These are phyloP conservation scores for Ophiostoma triangulosporum DNA, from an alignment of 2,329 filamentous ascomycete genomes.

Conservation along the genomic window DNA sequence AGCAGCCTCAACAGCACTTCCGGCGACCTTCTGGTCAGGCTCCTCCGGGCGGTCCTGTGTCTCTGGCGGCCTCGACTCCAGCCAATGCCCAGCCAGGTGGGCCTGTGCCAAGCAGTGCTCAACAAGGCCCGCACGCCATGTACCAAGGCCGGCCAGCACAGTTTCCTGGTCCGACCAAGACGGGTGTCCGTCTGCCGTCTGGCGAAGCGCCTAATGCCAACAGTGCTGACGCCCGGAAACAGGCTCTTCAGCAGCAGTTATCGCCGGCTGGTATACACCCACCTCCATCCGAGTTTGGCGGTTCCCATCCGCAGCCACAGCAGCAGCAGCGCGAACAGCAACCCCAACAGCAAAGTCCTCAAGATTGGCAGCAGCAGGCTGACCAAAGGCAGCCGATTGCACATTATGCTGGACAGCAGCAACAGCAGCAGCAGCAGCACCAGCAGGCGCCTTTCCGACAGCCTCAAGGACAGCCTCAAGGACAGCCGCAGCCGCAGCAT, in stretches of 20 bases:
- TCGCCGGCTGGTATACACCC: neutral
- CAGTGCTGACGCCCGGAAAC: neutral
- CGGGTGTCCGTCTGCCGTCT: neutral
- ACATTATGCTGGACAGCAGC: neutral
- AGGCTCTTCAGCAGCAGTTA: conserved; percentile 10
- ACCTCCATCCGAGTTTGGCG: neutral
- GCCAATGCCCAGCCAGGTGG: neutral
- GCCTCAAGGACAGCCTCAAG: neutral
- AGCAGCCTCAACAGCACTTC: neutral
- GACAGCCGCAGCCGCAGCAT: neutral
- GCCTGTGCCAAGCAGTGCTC: neutral
- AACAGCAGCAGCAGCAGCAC: neutral
- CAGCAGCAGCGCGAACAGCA: neutral
- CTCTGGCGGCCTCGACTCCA: neutral
- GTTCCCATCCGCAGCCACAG: neutral
- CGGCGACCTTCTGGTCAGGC: neutral
- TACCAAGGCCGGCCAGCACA: conserved; percentile 8
- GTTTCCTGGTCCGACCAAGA: neutral
- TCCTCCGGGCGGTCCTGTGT: neutral
- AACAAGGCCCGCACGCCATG: conserved; percentile 4
- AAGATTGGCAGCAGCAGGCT: neutral
- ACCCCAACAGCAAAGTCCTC: neutral
- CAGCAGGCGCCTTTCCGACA: neutral
- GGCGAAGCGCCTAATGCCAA: neutral
- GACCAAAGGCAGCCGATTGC: neutral